These are phyloP conservation scores for Ulvella scutata DNA, from an alignment of 139 green algal genomes.

Conservation along the genomic window DNA sequence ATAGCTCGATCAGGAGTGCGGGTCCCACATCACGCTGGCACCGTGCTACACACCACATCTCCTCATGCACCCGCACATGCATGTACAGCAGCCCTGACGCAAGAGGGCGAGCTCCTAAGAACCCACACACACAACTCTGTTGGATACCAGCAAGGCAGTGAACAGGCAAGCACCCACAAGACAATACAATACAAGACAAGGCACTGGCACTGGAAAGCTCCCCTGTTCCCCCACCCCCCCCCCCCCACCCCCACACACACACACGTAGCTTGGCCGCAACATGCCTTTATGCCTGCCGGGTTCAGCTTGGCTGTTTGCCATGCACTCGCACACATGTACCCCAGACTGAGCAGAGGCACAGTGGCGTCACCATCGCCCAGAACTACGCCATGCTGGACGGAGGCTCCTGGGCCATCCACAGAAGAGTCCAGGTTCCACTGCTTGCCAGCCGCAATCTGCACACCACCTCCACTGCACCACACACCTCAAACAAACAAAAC, in stretches of 20 bases:
- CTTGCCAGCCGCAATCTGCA: background rate
- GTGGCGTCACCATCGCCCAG: slow-evolving; percentile 43
- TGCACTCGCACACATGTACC: slow-evolving; percentile 25
- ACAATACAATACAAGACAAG: background rate
- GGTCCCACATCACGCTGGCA: too few species aligned
- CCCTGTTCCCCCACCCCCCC: background rate
- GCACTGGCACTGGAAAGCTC: background rate
- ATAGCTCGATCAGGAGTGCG: too few species aligned
- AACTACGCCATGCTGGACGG: background rate
- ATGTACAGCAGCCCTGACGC: too few species aligned
- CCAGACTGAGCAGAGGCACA: slow-evolving; percentile 46
- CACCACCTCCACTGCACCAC: too few species aligned
- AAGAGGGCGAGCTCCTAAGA: too few species aligned
- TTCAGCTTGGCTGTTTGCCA: slow-evolving; percentile 41
- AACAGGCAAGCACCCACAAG: background rate
- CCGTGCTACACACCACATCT: too few species aligned
- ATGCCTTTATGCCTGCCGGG: slow-evolving; percentile 18
- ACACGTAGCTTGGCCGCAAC: background rate
- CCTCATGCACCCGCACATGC: too few species aligned
- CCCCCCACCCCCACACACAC: background rate
- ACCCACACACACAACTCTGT: too few species aligned
- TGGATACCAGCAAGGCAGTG: too few species aligned
- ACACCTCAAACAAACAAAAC: too few species aligned
- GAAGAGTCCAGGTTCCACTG: slow-evolving; percentile 7
- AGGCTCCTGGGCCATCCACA: background rate